Base-by-base conservation (phyloP, 148 eudicot genomes). In the Bassia scoparia region DNA sequence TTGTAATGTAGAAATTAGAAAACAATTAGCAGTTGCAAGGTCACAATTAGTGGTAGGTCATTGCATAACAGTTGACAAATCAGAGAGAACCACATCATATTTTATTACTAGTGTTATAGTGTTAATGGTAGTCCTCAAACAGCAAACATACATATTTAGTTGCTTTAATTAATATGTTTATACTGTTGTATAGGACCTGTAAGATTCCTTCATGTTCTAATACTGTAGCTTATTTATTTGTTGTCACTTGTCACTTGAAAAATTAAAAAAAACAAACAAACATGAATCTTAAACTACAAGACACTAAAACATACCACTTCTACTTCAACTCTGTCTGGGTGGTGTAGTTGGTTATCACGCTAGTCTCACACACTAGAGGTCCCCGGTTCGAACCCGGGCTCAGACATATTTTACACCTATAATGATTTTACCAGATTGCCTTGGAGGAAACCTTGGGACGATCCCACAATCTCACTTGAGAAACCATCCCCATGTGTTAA, bases 301-400 rank as follows among this genome's bases (percentile, higher is more conserved):
- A n/a, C n/a, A n/a, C n/a, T n/a, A 41, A 41, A 41, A 41, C 46
- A 41, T n/a, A 41, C 1, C 0, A 4, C 12, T 2, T 0, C 1
- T 41, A 7, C 46, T 41, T 41, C 46, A 41, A 41, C 46, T 2
- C 9, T 8, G 95, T 89, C 95, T 89, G 89, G 95, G 95, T 87
- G 89, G 98, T 91, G 97, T 90, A 87, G 97, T 89, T 54, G 96
- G 96, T 94, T 94, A 94, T 94, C 98, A 89, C 97, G 98, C 90
- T 94, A 94, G 98, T 91, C 98, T 94, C 98, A 89, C 98, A 94
- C 98, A 91, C 93, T 89, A 88, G 90, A 94, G 98, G 98, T 90
- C 97, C 96, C 95, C 93, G 89, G 93, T 90, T 90, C 93, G 96
- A 88, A 90, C 93, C 90, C 90, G 92, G 96, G 96, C 96, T 88